phyloP scores from a whole-genome alignment of 768 basidiomycete species.

The Nidula microcarpa region DNA sequence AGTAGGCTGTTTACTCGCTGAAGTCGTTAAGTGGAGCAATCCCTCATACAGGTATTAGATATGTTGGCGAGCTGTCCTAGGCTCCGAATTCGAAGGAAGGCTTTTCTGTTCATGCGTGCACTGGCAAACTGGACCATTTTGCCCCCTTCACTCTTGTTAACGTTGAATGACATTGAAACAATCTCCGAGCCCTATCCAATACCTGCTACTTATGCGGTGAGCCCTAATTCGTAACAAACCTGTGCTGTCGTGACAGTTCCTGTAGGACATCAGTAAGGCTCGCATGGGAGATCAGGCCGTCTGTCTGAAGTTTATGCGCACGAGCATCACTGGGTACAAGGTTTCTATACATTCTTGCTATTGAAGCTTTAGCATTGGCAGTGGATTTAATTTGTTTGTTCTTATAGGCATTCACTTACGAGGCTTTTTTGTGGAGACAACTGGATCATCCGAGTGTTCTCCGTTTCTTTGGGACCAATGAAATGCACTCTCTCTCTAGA shows the following conservation, averaged over 20 bases:
- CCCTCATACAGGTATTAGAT: no score
- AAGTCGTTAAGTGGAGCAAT: no score
- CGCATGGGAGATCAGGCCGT: conserved; percentile 6
- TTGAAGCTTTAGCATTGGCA: background rate
- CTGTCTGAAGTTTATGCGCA: conserved; percentile 18
- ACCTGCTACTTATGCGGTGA: no score
- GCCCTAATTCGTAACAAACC: background rate
- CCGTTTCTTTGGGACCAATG: background rate
- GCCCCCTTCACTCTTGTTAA: no score
- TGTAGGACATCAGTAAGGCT: conserved; percentile 15
- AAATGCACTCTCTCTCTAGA: background rate
- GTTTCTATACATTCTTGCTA: background rate
- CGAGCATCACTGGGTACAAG: conserved; percentile 2
- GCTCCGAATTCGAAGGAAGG: no score
- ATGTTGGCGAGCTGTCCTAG: no score
- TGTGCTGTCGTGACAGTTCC: background rate
- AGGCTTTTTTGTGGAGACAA: background rate
- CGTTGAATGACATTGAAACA: no score
- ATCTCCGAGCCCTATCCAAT: no score
- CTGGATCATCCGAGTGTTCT: background rate
- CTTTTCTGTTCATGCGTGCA: no score
- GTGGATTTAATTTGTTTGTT: background rate
- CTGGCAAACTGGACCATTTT: no score
- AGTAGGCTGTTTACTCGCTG: background rate
- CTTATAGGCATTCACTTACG: background rate